Conservation (phyloP, 208 protist species). For the Porcisia hertigi region DNA sequence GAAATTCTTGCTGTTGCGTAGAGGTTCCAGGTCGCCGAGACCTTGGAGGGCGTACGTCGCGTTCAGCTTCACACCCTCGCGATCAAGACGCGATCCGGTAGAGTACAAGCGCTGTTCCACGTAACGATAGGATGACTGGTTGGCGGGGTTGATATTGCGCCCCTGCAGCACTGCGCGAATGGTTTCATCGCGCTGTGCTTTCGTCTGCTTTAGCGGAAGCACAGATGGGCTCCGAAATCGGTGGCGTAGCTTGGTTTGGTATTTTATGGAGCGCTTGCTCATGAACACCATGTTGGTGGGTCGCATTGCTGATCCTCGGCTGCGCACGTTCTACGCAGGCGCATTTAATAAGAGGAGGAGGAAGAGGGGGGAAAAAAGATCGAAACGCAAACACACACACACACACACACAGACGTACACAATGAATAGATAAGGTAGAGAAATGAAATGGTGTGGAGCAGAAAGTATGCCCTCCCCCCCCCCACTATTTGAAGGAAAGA, state of each 20-base stretch:
- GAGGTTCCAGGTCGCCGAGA: slow-evolving; percentile 86
- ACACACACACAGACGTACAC: neutral
- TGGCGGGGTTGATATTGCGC: slow-evolving; percentile 49
- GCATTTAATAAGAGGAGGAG: neutral
- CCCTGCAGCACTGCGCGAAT: slow-evolving; percentile 55
- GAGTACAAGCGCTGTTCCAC: slow-evolving; percentile 86
- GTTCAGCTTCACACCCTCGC: slow-evolving; percentile 84
- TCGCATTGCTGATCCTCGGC: slow-evolving; percentile 16
- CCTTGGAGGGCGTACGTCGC: slow-evolving; percentile 86
- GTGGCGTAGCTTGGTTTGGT: slow-evolving; percentile 73
- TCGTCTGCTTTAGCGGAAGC: slow-evolving; percentile 71
- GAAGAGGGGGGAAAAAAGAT: neutral
- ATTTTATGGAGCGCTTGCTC: slow-evolving; percentile 55
- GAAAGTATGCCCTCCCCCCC: neutral
- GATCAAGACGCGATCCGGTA: slow-evolving; percentile 68
- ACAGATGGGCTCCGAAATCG: slow-evolving; percentile 77
- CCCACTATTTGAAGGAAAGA: neutral
- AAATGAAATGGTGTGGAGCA: neutral
- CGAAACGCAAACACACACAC: neutral
- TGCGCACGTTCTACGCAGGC: neutral
- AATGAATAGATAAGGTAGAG: neutral
- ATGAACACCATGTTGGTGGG: slow-evolving; percentile 18
- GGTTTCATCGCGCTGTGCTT: slow-evolving; percentile 75
- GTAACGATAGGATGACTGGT: slow-evolving; percentile 65
- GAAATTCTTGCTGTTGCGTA: slow-evolving; percentile 85